Evolutionary conservation across 768 basidiomycete species (phyloP), one percentile per base, ranked within the genome.

Genomic region (Russula ochroleuca): DNA sequence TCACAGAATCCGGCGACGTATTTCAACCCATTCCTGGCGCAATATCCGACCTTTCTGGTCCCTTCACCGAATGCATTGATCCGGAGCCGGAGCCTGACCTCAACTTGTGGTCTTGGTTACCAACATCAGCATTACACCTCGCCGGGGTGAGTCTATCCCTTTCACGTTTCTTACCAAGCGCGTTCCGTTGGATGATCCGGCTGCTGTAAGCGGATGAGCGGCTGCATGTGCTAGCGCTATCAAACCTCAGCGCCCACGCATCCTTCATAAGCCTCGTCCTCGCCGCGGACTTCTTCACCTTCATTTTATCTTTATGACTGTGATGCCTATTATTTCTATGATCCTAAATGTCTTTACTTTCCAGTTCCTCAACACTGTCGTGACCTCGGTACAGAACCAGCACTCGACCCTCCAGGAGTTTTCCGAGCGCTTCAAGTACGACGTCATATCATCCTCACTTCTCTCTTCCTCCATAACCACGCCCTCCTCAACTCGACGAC

Each of bases 361-460:
- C 50, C 66, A 67, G 67, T 31, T 50, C 49, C 35, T 67, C 43
- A 43, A 59, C 48, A 33, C 43, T n/a, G 37, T 59, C 45, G 55
- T 68, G 5, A 45, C 59, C 23, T 57, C 63, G 14, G 45, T 59
- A 15, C 60, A 68, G 47, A 48, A 57, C 15, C 45, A 50, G 6
- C 52, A 40, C 35, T 53, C 65, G 35, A 59, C 58, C 37, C 28
- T 58, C 21, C 66, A 48, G 17, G 59, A 67, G 43, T 67, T 68
- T 55, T 58, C 65, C 15, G 68, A 68, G 41, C 59, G 56, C n/a
- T 68, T 68, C 47, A 67, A 68, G 57, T 68, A 68, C 47, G 68
- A 67, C 17, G 59, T 68, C 41, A 68, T 68, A 40, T 68, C 68
- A 15, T 68, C 68, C 17, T 59, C 68, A 19, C 66, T 68, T 25